These are phyloP conservation scores for Medakamo hakoo DNA, from an alignment of 139 green algal species.

Conservation along the genomic window DNA sequence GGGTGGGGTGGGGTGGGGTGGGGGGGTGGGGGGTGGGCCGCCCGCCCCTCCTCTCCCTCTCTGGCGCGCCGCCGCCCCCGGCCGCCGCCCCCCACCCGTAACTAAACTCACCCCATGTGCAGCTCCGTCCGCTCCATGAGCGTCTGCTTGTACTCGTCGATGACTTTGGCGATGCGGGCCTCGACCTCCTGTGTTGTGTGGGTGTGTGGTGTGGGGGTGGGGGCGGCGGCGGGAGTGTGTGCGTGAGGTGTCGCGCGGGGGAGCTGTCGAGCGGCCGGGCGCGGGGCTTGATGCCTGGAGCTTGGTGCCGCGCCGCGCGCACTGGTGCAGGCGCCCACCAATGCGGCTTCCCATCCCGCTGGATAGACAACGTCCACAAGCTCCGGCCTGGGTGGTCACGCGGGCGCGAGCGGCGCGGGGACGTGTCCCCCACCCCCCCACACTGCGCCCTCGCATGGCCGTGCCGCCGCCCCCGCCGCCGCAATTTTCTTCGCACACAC, in stretches of 20 bases:
- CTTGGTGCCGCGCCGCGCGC: background rate
- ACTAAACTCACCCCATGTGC: conserved; percentile 58
- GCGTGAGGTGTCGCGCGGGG: background rate
- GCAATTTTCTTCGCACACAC: too few relatives aligned
- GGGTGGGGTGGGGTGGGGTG: background rate
- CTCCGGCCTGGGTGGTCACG: too few relatives aligned
- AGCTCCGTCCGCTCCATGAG: conserved; percentile 56
- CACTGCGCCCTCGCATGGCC: too few relatives aligned
- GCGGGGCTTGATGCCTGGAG: background rate
- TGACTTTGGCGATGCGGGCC: conserved; percentile 34
- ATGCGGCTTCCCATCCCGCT: too few relatives aligned
- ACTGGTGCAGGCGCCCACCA: too few relatives aligned
- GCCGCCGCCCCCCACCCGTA: background rate
- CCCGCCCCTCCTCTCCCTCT: background rate
- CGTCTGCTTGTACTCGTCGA: conserved; percentile 66
- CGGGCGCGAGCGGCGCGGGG: too few relatives aligned
- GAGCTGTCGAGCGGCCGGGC: background rate
- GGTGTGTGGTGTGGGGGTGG: background rate
- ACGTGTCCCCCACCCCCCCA: too few relatives aligned
- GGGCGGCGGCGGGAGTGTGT: too few relatives aligned
- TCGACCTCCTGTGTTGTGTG: conserved; percentile 45
- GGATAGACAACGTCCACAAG: too few relatives aligned
- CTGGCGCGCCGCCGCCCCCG: background rate
- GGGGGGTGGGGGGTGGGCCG: background rate
- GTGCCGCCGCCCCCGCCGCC: too few relatives aligned